Evolutionary conservation across 345 rosid species (phyloP).

Genomic region (Eucalyptus caleyi): DNA sequence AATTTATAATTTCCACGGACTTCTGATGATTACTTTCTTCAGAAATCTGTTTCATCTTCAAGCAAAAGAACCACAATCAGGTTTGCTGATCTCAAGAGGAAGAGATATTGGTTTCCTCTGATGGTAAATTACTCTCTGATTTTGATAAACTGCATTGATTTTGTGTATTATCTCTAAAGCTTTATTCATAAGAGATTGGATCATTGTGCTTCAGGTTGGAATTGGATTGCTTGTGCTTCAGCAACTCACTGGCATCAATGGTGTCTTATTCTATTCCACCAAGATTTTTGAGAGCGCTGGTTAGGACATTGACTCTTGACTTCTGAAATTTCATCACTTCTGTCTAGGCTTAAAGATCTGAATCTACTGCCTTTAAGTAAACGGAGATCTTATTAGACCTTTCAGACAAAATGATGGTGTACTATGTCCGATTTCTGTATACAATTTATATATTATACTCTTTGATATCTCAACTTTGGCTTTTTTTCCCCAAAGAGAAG

Average conservation of each 20-base stretch:
- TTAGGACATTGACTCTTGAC: slow-evolving; percentile 4
- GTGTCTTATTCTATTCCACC: slow-evolving; percentile 88
- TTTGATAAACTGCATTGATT: not conserved
- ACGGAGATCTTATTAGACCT: not conserved
- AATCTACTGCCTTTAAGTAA: not conserved
- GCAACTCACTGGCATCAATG: slow-evolving; percentile 91
- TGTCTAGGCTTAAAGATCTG: not conserved
- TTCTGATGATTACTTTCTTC: not conserved
- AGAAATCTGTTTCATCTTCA: slow-evolving; percentile 80
- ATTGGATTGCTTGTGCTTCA: slow-evolving; percentile 79
- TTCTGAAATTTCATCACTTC: not conserved
- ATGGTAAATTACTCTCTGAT: slow-evolving; percentile 28
- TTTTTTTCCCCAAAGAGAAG: not conserved
- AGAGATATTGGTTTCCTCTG: slow-evolving; percentile 91
- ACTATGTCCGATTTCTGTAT: not conserved
- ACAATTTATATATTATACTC: not conserved
- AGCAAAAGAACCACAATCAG: slow-evolving; percentile 60
- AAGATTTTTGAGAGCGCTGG: slow-evolving; percentile 77
- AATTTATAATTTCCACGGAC: not conserved
- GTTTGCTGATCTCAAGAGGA: slow-evolving; percentile 76
- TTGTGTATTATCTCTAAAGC: not conserved
- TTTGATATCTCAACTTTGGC: not conserved
- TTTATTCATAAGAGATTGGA: not conserved
- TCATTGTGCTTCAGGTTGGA: slow-evolving; percentile 45
- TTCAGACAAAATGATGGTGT: not conserved